Percentiles rank a stretch among this genome's conserved stretches.
These are phyloP conservation scores for Podospora comata DNA, from an alignment of 495 filamentous ascomycete genomes.

Conservation along the genomic window DNA sequence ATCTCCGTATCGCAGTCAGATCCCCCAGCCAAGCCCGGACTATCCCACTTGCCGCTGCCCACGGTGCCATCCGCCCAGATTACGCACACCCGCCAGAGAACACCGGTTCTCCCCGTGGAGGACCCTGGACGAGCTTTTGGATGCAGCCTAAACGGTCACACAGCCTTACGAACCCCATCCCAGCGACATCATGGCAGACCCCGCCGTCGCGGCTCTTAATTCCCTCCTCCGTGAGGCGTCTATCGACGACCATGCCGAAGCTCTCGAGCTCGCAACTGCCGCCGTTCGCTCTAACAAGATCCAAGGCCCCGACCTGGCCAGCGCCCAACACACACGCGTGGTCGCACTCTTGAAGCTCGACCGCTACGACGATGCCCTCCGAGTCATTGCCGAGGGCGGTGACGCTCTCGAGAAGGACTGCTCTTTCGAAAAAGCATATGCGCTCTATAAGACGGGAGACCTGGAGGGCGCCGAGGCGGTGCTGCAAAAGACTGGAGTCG, in stretches of 20 bases:
- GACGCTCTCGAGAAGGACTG: conserved; percentile 64
- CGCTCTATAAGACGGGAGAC: conserved; percentile 80
- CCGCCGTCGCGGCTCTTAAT: conserved; percentile 49
- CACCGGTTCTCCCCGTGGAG: conserved; percentile 23
- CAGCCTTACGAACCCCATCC: conserved; percentile 10
- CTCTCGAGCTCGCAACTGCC: conserved; percentile 46
- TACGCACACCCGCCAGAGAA: background rate
- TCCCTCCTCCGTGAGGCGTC: conserved; percentile 46
- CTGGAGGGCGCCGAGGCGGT: conserved; percentile 67
- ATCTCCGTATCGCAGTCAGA: background rate
- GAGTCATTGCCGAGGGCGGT: conserved; percentile 68
- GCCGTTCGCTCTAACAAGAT: conserved; percentile 72
- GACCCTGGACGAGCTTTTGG: conserved; percentile 18
- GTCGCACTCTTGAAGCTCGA: conserved; percentile 92
- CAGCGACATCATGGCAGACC: conserved; percentile 35
- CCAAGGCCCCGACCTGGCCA: conserved; percentile 47
- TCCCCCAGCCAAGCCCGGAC: conserved; percentile 1
- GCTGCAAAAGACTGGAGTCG: conserved; percentile 41
- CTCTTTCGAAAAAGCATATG: conserved; percentile 80
- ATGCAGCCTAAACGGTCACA: conserved; percentile 17
- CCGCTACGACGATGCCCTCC: conserved; percentile 84
- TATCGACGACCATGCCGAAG: conserved; percentile 49
- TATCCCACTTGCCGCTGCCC: background rate
- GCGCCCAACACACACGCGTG: conserved; percentile 69
- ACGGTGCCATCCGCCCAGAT: conserved; percentile 7